Conservation (phyloP, 345 rosid genomes). For the Populus simonii region DNA sequence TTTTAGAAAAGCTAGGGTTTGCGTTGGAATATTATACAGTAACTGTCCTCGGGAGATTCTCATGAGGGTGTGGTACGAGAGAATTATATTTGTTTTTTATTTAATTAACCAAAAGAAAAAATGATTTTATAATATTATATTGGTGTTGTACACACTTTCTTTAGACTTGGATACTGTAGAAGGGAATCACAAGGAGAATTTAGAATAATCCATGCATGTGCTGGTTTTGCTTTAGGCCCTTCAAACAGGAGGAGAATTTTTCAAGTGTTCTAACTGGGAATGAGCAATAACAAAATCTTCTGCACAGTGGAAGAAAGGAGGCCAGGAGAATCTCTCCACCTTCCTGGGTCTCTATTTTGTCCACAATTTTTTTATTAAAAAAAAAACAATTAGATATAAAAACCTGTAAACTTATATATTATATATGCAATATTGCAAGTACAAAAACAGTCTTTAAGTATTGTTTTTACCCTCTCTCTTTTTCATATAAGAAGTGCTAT, state of each 20-base stretch:
- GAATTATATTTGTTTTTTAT: not conserved
- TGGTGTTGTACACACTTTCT: not conserved
- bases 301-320: not conserved
- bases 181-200: slow-evolving; percentile 8
- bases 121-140: not conserved
- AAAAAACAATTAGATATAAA: not conserved
- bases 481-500: not conserved
- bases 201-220: not conserved
- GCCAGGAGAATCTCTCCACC: slow-evolving; percentile 11
- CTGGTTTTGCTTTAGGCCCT: not conserved
- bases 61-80: not conserved
- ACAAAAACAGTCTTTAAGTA: not conserved
- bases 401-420: not conserved
- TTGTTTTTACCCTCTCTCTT: not conserved
- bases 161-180: not conserved
- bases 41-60: slow-evolving; percentile 15
- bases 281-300: not conserved
- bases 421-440: not conserved
- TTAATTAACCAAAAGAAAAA: no score
- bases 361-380: not conserved
- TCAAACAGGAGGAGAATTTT: not conserved
- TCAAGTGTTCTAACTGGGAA: not conserved
- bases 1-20: not conserved
- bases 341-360: slow-evolving; percentile 6
- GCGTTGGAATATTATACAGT: not conserved